Conservation (phyloP, 2,329 filamentous ascomycete species). For the Berkeleyomyces basicola region DNA sequence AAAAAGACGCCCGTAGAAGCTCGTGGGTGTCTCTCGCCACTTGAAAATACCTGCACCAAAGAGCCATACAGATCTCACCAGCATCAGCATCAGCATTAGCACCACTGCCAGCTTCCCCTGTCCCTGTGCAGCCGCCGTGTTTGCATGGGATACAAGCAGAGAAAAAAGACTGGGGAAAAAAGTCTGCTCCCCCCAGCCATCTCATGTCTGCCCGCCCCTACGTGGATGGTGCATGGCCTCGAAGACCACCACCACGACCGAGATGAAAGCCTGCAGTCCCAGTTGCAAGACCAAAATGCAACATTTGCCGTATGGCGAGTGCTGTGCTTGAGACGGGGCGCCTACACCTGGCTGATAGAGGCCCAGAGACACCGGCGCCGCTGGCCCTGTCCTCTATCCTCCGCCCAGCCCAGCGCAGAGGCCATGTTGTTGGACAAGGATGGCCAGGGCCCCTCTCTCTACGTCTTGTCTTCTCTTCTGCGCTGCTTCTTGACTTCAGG, state of each 20-base stretch:
- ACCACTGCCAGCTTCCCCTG: not conserved
- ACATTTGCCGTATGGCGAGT: not conserved
- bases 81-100: not conserved
- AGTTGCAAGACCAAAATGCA: too few relatives aligned
- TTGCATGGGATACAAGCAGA: not conserved
- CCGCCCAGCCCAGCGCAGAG: not conserved
- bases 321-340: not conserved
- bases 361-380: too few relatives aligned
- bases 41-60: too few relatives aligned
- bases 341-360: too few relatives aligned
- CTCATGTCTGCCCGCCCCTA: not conserved
- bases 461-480: too few relatives aligned
- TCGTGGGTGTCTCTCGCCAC: too few relatives aligned
- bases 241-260: not conserved
- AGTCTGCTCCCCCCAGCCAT: not conserved
- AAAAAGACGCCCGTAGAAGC: too few relatives aligned
- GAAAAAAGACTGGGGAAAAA: not conserved
- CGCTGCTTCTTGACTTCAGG: not conserved
- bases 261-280: not conserved
- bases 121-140: not conserved
- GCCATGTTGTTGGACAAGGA: not conserved
- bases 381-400: not conserved
- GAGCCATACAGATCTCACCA: too few relatives aligned
- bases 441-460: not conserved
- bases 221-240: not conserved